Conservation (phyloP, 2,329 filamentous ascomycete species). For the Phaeoacremonium minimum region DNA sequence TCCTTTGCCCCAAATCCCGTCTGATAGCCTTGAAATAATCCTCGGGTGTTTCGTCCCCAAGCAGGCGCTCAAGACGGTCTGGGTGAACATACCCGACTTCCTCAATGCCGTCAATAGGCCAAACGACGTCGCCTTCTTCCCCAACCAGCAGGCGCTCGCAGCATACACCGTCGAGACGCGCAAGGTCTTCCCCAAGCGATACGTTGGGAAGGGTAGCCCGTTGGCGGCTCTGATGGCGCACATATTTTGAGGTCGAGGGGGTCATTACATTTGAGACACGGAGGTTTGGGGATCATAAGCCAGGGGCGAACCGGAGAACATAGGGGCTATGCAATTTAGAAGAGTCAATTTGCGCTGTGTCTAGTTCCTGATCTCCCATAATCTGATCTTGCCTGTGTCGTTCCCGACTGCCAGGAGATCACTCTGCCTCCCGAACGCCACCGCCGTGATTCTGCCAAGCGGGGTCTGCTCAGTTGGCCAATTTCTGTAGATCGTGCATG, state of each 20-base stretch:
- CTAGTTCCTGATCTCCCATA: slow-evolving; percentile 83
- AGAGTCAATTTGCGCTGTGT: slow-evolving; percentile 3
- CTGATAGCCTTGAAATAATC: no score
- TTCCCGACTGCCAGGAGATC: slow-evolving; percentile 81
- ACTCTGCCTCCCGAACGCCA: slow-evolving; percentile 63
- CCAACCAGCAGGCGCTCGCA: slow-evolving; percentile 22
- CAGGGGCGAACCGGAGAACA: no score
- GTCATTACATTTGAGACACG: no score
- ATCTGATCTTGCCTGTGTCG: slow-evolving; percentile 77
- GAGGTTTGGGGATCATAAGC: no score
- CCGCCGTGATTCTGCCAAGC: slow-evolving; percentile 73
- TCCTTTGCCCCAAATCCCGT: background rate
- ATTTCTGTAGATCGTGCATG: slow-evolving; percentile 90
- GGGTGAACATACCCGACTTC: slow-evolving; percentile 47
- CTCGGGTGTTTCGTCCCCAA: background rate
- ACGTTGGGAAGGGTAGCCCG: slow-evolving; percentile 33
- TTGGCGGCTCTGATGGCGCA: slow-evolving; percentile 29
- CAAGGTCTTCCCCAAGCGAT: slow-evolving; percentile 40
- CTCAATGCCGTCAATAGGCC: slow-evolving; percentile 19
- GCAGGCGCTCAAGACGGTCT: slow-evolving; percentile 34
- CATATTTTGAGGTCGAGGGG: slow-evolving; percentile 19
- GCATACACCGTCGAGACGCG: slow-evolving; percentile 26
- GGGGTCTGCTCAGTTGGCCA: slow-evolving; percentile 93
- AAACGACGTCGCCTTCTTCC: slow-evolving; percentile 24
- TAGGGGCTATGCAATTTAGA: no score